Evolutionary conservation across 139 green algal species (phyloP).

Genomic region (Coelastrella sp.): DNA sequence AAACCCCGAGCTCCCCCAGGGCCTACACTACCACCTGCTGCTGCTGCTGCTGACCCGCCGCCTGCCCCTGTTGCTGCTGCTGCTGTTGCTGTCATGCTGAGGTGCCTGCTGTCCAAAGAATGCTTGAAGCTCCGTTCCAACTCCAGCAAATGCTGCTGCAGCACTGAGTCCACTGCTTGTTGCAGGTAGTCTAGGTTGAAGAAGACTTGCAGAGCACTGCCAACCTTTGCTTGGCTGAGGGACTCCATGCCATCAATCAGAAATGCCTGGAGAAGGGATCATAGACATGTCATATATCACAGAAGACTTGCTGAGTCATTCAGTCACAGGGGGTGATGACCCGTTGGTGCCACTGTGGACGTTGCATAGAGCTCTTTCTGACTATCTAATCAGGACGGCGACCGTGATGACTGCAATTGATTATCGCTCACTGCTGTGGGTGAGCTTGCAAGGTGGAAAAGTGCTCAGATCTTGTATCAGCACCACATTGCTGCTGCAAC

Average conservation of each 20-base stretch:
- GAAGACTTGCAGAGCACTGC: constrained; percentile 89
- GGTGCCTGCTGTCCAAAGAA: constrained; percentile 76
- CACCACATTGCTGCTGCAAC: no score
- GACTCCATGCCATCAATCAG: constrained; percentile 82
- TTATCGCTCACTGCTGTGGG: no score
- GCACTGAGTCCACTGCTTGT: constrained; percentile 62
- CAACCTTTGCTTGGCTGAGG: constrained; percentile 90
- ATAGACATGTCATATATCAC: background rate
- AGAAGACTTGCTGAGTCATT: no score
- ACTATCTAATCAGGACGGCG: no score
- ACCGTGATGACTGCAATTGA: no score
- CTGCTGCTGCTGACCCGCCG: background rate
- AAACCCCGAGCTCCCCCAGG: constrained; percentile 37
- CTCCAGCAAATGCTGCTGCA: constrained; percentile 52
- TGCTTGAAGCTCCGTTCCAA: constrained; percentile 63
- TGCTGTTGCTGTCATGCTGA: constrained; percentile 45
- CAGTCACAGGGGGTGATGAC: no score
- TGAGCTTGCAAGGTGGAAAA: no score
- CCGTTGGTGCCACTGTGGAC: no score
- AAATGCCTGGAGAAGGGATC: constrained; percentile 55
- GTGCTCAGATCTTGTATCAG: no score
- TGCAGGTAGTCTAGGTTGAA: constrained; percentile 90
- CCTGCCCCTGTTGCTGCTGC: background rate
- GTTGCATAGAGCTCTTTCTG: no score
- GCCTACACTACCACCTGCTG: background rate